These are phyloP conservation scores for Xylariomycetidae sp. DNA, from an alignment of 2,329 filamentous ascomycete genomes.

Conservation along the genomic window DNA sequence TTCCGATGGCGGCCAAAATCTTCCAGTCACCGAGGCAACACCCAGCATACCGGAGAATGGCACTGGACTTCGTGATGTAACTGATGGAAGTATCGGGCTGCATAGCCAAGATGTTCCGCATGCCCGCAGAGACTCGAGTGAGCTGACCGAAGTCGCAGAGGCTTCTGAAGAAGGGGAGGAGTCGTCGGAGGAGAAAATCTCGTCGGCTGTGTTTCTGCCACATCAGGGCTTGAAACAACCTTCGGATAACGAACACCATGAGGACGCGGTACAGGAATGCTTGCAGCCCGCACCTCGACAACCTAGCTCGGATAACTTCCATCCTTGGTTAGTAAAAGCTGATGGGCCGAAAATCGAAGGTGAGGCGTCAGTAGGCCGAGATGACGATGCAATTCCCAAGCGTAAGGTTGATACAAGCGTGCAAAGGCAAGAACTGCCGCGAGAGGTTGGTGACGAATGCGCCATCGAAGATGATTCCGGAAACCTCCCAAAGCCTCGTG, in stretches of 20 bases:
- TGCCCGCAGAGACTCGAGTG: slow-evolving; percentile 32
- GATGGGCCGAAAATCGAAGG: slow-evolving; percentile 42
- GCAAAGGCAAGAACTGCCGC: slow-evolving; percentile 26
- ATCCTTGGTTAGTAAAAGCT: slow-evolving; percentile 56
- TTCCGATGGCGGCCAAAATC: too few relatives aligned
- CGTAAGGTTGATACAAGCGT: slow-evolving; percentile 18
- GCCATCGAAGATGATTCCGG: slow-evolving; percentile 40
- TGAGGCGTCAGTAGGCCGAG: slow-evolving; percentile 28
- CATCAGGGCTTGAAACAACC: slow-evolving; percentile 56
- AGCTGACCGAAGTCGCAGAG: slow-evolving; percentile 34
- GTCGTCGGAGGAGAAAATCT: slow-evolving; percentile 79
- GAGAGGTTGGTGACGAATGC: slow-evolving; percentile 33
- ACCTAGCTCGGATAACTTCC: slow-evolving; percentile 31
- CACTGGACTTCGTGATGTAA: slow-evolving; percentile 4
- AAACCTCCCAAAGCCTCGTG: slow-evolving; percentile 24
- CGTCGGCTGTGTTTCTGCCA: slow-evolving; percentile 78
- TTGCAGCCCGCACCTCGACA: slow-evolving; percentile 26
- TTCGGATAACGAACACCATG: slow-evolving; percentile 23
- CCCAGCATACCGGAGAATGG: slow-evolving; percentile 5
- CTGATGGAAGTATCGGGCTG: too few relatives aligned
- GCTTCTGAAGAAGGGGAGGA: slow-evolving; percentile 48
- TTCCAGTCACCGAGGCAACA: too few relatives aligned
- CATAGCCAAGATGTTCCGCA: slow-evolving; percentile 11
- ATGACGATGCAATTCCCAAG: slow-evolving; percentile 22
- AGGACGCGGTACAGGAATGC: slow-evolving; percentile 20